These are phyloP conservation scores for Lecanoromycetidae sp. DNA, from an alignment of 2,329 filamentous ascomycete genomes.

Conservation along the genomic window DNA sequence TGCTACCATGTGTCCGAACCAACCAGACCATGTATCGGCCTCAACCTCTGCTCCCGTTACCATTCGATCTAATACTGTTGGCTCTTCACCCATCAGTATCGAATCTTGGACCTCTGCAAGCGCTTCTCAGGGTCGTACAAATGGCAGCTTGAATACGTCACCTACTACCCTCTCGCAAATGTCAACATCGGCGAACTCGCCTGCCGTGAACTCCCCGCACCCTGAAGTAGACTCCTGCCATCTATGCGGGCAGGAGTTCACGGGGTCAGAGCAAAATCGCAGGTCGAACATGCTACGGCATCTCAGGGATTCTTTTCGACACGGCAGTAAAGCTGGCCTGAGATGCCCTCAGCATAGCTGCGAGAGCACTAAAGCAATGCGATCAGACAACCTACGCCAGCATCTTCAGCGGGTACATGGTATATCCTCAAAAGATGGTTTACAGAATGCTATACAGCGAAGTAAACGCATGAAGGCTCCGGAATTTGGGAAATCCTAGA, in stretches of 20 bases:
- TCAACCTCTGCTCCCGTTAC: not conserved
- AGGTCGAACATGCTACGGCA: slow-evolving; percentile 7
- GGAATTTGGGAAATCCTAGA: too few species aligned
- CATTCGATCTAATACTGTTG: not conserved
- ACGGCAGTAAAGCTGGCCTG: not conserved
- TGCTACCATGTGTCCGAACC: not conserved
- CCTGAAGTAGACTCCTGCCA: not conserved
- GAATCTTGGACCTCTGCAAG: not conserved
- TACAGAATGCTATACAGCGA: not conserved
- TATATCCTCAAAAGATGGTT: not conserved
- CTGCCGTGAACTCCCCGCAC: not conserved
- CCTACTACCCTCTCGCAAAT: slow-evolving; percentile 88
- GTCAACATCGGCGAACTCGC: slow-evolving; percentile 69
- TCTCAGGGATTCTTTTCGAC: not conserved
- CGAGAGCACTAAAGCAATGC: not conserved
- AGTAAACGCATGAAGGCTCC: not conserved
- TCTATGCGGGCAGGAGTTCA: not conserved
- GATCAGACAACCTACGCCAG: slow-evolving; percentile 5
- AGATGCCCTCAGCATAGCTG: slow-evolving; percentile 6
- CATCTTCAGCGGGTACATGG: slow-evolving; percentile 4
- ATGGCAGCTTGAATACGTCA: slow-evolving; percentile 41
- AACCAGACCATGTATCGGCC: not conserved
- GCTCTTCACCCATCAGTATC: not conserved
- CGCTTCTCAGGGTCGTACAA: not conserved
- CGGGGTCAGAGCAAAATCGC: not conserved